Conservation (phyloP, 495 filamentous ascomycete species). For the Choiromyces venosus region DNA sequence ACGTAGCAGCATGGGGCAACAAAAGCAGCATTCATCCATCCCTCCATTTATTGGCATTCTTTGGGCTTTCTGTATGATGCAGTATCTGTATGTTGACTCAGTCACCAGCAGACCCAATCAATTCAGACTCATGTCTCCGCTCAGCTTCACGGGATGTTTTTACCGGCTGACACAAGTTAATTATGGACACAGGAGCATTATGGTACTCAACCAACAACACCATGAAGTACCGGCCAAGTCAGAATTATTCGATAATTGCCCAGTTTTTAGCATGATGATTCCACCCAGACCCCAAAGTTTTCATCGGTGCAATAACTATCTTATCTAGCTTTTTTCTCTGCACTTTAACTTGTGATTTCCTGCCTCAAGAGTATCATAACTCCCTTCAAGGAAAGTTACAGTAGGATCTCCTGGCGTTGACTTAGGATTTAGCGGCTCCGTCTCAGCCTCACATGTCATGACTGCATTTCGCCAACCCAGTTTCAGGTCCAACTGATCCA, state of each 20-base stretch:
- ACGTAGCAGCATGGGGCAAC: not conserved
- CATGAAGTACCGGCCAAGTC: not conserved
- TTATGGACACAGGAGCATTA: not conserved
- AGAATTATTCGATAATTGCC: not conserved
- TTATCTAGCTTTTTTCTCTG: not conserved
- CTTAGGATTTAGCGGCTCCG: not conserved
- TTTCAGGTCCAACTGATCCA: not conserved
- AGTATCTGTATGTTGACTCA: not conserved
- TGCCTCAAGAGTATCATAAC: not conserved
- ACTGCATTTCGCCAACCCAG: slow-evolving; percentile 2
- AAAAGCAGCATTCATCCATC: not conserved
- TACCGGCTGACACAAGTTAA: not conserved
- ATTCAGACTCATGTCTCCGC: not conserved
- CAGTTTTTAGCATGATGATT: not conserved
- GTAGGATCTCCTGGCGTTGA: not conserved
- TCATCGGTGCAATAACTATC: not conserved
- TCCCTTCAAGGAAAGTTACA: not conserved
- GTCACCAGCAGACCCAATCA: not conserved
- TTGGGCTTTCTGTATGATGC: not conserved
- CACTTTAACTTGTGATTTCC: not conserved
- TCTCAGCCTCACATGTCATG: slow-evolving; percentile 40
- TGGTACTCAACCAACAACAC: not conserved
- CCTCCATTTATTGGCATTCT: not conserved
- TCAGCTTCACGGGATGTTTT: not conserved
- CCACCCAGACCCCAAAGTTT: not conserved